Evolutionary conservation across 2,329 filamentous ascomycete species (phyloP), one percentile per base, ranked within the genome.

Genomic region (Chaetomium sp.): DNA sequence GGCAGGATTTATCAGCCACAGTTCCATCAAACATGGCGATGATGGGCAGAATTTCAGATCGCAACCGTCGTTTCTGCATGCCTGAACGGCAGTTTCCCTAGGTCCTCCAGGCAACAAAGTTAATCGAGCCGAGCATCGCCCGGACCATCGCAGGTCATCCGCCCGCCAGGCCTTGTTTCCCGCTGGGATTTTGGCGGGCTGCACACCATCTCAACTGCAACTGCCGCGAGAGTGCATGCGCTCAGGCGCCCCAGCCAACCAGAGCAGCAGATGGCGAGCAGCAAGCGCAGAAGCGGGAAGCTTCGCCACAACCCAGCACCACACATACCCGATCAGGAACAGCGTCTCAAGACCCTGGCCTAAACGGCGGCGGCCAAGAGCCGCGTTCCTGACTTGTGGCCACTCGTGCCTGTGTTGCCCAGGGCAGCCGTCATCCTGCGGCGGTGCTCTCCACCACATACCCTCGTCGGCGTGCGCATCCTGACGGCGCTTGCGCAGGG

Each of bases 171-270:
- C 56, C 33, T 45, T 23, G 54, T 57, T 53, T 51, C 25, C 25
- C 21, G 38, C 38, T 31, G 51, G 61, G 49, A 57, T 61, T 54
- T 29, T 55, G n/a, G 29, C 38, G n/a, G n/a, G n/a, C 64, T 63
- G 59, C 65, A 66, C 67, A 68, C 67, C 62, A 67, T 63, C 59
- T 61, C 50, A 33, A 59, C 54, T 60, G 65, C 66, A 66, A 68
- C 66, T 67, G 66, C 65, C 66, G 66, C 69, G 53, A 53, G 19
- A 33, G 54, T 67, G 67, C 68, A 70, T 68, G 60, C 65, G 38
- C 45, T 54, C 68, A 38, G 51, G 25, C 51, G 27, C 63, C 64
- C 27, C 62, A 59, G 64, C 68, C 69, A 70, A 69, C 65, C 69
- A 69, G 54, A 63, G 29, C 21, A 45, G 63, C 67, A 66, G 64